phyloP scores from a whole-genome alignment of 495 filamentous ascomycete genomes.

The Aspergillus cristatus region DNA sequence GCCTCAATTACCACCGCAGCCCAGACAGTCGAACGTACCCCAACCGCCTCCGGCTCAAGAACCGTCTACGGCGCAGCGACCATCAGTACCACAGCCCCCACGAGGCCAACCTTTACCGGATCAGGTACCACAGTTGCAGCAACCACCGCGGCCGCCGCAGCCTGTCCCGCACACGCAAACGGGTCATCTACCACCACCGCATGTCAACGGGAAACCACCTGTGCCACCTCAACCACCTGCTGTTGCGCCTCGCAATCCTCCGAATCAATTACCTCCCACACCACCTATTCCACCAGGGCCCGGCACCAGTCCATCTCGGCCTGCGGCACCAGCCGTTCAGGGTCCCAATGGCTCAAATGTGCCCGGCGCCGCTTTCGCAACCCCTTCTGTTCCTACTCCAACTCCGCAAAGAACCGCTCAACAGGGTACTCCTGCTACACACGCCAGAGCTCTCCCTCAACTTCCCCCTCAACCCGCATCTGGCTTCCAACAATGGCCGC shows the following conservation, averaged over 20 bases:
- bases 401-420: constrained; percentile 4
- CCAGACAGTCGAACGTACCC: too few species aligned
- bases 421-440: not conserved
- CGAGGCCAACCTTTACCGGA: not conserved
- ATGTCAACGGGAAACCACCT: constrained; percentile 31
- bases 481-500: constrained; percentile 36
- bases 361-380: constrained; percentile 12
- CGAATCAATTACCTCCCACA: constrained; percentile 12
- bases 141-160: constrained; percentile 6
- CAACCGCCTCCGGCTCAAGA: not conserved
- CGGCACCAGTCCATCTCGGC: constrained; percentile 1
- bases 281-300: constrained; percentile 9
- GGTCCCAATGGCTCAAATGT: constrained; percentile 1
- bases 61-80: not conserved
- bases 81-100: not conserved
- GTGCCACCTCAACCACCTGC: constrained; percentile 22
- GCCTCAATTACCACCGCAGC: constrained; percentile 1
- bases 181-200: constrained; percentile 18
- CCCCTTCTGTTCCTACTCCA: constrained; percentile 7
- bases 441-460: constrained; percentile 10
- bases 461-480: constrained; percentile 16
- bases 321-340: constrained; percentile 16
- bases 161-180: constrained; percentile 15
- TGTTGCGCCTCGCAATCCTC: constrained; percentile 12
- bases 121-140: constrained; percentile 3